Percentiles rank a stretch among this genome's conserved stretches.
Evolutionary conservation across 2,329 filamentous ascomycete genomes (phyloP).

Genomic region (Mariannaea elegans): DNA sequence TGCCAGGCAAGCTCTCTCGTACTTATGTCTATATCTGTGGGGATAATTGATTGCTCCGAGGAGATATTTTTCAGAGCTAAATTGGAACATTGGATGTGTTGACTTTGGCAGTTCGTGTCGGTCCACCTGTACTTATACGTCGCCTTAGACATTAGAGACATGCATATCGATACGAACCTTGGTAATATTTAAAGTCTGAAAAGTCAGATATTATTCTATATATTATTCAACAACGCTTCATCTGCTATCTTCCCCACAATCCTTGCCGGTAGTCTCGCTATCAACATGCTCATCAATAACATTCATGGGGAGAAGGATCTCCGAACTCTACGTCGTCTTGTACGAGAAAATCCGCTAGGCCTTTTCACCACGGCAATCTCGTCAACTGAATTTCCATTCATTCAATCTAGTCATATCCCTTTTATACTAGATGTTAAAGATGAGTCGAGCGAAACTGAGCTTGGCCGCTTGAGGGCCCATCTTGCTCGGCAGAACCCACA

Average conservation of each 20-base stretch:
- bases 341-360: constrained; percentile 68
- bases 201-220: background rate
- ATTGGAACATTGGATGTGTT: background rate
- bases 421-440: constrained; percentile 63
- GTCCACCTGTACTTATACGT: background rate
- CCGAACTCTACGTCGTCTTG: constrained; percentile 61
- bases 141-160: background rate
- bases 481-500: constrained; percentile 71
- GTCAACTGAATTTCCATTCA: constrained; percentile 56
- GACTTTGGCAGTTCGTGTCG: background rate
- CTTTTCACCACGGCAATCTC: constrained; percentile 69
- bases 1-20: background rate
- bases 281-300: constrained; percentile 65
- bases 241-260: background rate
- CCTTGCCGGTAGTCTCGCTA: no score
- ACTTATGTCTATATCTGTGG: background rate
- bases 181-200: background rate
- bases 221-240: background rate
- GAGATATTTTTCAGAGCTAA: background rate
- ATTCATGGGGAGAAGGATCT: constrained; percentile 62
- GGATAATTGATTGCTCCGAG: background rate
- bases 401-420: constrained; percentile 69
- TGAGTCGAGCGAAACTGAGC: constrained; percentile 49
- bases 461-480: constrained; percentile 64
- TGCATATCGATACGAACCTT: background rate